Base-by-base conservation (phyloP, 2,329 filamentous ascomycete species). In the Colletotrichum filicis region DNA sequence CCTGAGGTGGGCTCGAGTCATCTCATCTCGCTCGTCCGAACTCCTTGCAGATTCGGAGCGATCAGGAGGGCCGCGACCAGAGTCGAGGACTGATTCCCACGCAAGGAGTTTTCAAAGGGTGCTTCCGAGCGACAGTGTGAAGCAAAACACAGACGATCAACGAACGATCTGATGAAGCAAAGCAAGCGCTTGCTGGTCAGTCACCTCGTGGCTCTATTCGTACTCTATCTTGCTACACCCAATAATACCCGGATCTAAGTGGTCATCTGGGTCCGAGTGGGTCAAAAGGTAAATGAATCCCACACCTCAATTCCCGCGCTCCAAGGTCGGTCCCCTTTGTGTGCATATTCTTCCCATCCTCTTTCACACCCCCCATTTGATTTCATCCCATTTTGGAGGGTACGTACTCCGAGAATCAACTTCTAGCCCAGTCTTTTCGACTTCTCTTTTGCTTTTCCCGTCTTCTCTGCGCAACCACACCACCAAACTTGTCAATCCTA, bases 11-110 rank as follows among this genome's bases (percentile, higher is more conserved):
- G 12, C 58, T 71, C 52, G 59, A 49, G 56, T 73, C 70, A 55
- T 69, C 46, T 73, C 71, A 73, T 73, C 71, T 73, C 66, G 66
- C 66, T 70, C 56, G n/a, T 61, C 71, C 57, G 49, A 71, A 42
- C 61, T 73, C 71, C 71, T 66, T 73, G 61, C 71, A 73, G 71
- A 62, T 52, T 57, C 14, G 61, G 66, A 52, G 26, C 42, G 55
- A 24, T 55, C 14, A 56, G 56, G 28, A 28, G 66, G 66, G 22
- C 37, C 49, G 16, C 16, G 46, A 35, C 26, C 65, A 56, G 22
- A 57, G 61, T 35, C 55, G 28, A 66, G 55, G 22, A 19, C 66
- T 19, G 55, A n/a, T 30, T 59, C 32, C 42, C 32, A 53, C 22
- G 37, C 53, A 37, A n/a, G 55, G 66, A 62, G 52, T 60, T 24